phyloP scores from a whole-genome alignment of 2,329 filamentous ascomycete species.

The Colletotrichum spaethianum region DNA sequence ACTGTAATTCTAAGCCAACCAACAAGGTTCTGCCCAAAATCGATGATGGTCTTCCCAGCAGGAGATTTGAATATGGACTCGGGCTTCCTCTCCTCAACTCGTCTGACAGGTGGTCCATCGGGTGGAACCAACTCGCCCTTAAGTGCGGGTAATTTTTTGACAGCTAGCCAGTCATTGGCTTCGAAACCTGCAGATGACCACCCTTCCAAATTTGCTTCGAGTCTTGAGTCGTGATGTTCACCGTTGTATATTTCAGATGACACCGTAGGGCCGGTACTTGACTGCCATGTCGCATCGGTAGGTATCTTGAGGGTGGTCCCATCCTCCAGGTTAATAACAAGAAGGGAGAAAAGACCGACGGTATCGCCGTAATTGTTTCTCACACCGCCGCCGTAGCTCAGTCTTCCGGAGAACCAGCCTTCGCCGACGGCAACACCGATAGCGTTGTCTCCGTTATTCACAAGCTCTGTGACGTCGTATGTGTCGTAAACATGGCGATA shows the following conservation, averaged over 20 bases:
- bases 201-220: conserved; percentile 48
- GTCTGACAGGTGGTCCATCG: conserved; percentile 61
- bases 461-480: conserved; percentile 62
- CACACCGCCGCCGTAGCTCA: conserved; percentile 48
- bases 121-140: conserved; percentile 55
- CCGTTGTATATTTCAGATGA: conserved; percentile 66
- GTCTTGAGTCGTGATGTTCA: conserved; percentile 62
- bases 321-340: conserved; percentile 53
- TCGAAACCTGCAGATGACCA: conserved; percentile 47
- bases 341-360: conserved; percentile 55
- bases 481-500: conserved; percentile 67
- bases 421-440: conserved; percentile 61
- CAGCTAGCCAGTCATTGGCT: conserved; percentile 47
- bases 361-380: conserved; percentile 57
- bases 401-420: conserved; percentile 63
- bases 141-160: conserved; percentile 49
- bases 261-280: conserved; percentile 50
- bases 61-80: conserved; percentile 50
- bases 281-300: conserved; percentile 57
- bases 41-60: conserved; percentile 62
- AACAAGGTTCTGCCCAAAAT: conserved; percentile 73
- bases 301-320: conserved; percentile 47
- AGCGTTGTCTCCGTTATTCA: conserved; percentile 53
- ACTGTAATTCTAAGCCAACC: conserved; percentile 61
- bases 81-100: conserved; percentile 49